A percentile compares a stretch with the other conserved stretches of the same genome.
Evolutionary conservation across 2,329 filamentous ascomycete species (phyloP).

Genomic region (Aspergillus texensis): DNA sequence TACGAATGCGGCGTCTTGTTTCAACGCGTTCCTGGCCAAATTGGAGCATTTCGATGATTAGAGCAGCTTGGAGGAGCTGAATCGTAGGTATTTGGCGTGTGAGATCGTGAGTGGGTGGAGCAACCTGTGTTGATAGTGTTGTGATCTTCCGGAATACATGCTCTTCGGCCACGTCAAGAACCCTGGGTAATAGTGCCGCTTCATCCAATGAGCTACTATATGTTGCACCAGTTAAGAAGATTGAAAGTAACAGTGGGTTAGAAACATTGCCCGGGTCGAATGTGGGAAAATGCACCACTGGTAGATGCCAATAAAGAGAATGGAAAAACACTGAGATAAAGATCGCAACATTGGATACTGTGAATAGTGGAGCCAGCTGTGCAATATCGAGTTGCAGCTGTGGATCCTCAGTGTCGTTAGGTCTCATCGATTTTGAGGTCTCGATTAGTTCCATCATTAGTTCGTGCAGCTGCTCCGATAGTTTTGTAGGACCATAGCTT

Average conservation of each 20-base stretch:
- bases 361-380: slow-evolving; percentile 26
- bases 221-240: slow-evolving; percentile 31
- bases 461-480: slow-evolving; percentile 29
- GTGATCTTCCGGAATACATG: slow-evolving; percentile 32
- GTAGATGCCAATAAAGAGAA: slow-evolving; percentile 36
- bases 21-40: slow-evolving; percentile 32
- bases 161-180: slow-evolving; percentile 34
- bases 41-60: slow-evolving; percentile 37
- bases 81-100: slow-evolving; percentile 18
- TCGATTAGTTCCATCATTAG: slow-evolving; percentile 31
- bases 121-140: slow-evolving; percentile 19
- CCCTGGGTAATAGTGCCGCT: slow-evolving; percentile 18
- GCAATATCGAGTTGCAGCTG: slow-evolving; percentile 17
- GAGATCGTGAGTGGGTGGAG: slow-evolving; percentile 9
- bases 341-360: slow-evolving; percentile 28
- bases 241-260: slow-evolving; percentile 29
- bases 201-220: slow-evolving; percentile 28
- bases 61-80: slow-evolving; percentile 30
- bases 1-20: slow-evolving; percentile 34
- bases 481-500: slow-evolving; percentile 19
- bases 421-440: slow-evolving; percentile 31
- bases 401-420: neutral
- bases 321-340: slow-evolving; percentile 35
- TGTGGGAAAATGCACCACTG: slow-evolving; percentile 35
- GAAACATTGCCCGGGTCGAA: slow-evolving; percentile 31